These are phyloP conservation scores for Vickermania spadyakhi DNA, from an alignment of 208 protist species.

Conservation along the genomic window DNA sequence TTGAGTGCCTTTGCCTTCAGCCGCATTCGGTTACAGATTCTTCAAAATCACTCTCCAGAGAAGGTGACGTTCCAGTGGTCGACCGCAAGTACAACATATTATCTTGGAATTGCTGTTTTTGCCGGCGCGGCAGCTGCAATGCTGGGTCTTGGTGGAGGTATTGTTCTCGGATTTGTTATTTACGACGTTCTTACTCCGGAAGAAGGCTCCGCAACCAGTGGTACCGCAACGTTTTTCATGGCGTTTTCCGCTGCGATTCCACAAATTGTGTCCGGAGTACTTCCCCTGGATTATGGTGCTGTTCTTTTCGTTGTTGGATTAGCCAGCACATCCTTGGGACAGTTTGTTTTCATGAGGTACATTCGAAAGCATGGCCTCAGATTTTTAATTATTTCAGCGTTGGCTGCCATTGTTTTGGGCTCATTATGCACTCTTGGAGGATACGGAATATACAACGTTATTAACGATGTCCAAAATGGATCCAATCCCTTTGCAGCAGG, in stretches of 20 bases:
- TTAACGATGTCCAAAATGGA: slow-evolving; percentile 17
- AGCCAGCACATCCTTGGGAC: slow-evolving; percentile 41
- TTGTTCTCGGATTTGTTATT: slow-evolving; percentile 75
- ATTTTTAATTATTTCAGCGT: slow-evolving; percentile 54
- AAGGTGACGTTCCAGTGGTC: slow-evolving; percentile 57
- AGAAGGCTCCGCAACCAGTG: slow-evolving; percentile 61
- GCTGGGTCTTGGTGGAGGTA: slow-evolving; percentile 78
- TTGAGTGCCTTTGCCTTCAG: slow-evolving; percentile 25
- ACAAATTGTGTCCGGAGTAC: slow-evolving; percentile 38
- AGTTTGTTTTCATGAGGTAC: slow-evolving; percentile 64
- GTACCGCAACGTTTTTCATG: slow-evolving; percentile 75
- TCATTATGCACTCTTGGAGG: slow-evolving; percentile 54
- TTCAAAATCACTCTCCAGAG: slow-evolving; percentile 14
- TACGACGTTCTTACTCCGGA: slow-evolving; percentile 72
- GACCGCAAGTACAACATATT: slow-evolving; percentile 29
- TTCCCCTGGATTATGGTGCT: slow-evolving; percentile 50
- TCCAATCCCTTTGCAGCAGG: neutral
- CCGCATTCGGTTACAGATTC: slow-evolving; percentile 18
- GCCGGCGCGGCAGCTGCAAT: slow-evolving; percentile 67
- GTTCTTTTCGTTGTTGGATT: slow-evolving; percentile 60
- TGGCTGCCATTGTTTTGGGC: slow-evolving; percentile 51
- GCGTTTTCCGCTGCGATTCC: slow-evolving; percentile 49
- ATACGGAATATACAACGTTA: slow-evolving; percentile 67
- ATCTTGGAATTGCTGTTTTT: slow-evolving; percentile 55
- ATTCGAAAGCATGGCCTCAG: slow-evolving; percentile 48